Conservation (phyloP, 768 basidiomycete genomes). For the Pluteus cervinus region DNA sequence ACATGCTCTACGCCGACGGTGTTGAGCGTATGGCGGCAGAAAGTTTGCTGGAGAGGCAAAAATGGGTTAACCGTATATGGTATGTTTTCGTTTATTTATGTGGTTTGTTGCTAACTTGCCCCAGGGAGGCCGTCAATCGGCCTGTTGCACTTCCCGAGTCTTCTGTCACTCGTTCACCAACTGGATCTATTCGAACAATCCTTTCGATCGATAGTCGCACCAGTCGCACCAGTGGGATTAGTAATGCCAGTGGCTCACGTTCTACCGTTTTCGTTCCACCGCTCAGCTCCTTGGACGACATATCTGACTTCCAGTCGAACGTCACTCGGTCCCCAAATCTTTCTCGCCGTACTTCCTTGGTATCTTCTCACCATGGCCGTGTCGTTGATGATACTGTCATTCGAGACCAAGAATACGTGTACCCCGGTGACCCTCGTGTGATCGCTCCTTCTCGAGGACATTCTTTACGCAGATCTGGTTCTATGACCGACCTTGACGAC, state of each 20-base stretch:
- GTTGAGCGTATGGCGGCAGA: slow-evolving; percentile 88
- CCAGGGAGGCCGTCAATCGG: slow-evolving; percentile 75
- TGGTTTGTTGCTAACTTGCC: slow-evolving; percentile 4
- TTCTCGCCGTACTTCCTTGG: slow-evolving; percentile 39
- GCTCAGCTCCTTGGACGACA: slow-evolving; percentile 60
- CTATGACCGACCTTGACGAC: slow-evolving; percentile 66
- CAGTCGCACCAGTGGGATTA: slow-evolving; percentile 28
- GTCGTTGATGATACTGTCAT: slow-evolving; percentile 74
- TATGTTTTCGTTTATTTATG: slow-evolving; percentile 28
- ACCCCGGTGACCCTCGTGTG: slow-evolving; percentile 66
- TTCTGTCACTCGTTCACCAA: slow-evolving; percentile 44
- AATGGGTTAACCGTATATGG: slow-evolving; percentile 92
- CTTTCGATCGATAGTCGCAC: slow-evolving; percentile 43
- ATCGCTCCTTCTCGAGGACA: slow-evolving; percentile 57
- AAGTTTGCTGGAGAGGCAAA: slow-evolving; percentile 76
- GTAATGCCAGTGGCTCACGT: slow-evolving; percentile 49
- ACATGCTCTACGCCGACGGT: slow-evolving; percentile 85
- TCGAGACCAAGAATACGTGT: slow-evolving; percentile 57
- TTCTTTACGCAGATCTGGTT: slow-evolving; percentile 51
- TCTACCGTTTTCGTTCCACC: slow-evolving; percentile 79
- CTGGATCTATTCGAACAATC: slow-evolving; percentile 64
- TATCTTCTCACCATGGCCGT: slow-evolving; percentile 52
- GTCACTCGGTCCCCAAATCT: slow-evolving; percentile 23
- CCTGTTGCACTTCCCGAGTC: slow-evolving; percentile 39
- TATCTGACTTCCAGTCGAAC: slow-evolving; percentile 51